Base-by-base conservation (phyloP, 768 basidiomycete species). In the Mycena epipterygia region DNA sequence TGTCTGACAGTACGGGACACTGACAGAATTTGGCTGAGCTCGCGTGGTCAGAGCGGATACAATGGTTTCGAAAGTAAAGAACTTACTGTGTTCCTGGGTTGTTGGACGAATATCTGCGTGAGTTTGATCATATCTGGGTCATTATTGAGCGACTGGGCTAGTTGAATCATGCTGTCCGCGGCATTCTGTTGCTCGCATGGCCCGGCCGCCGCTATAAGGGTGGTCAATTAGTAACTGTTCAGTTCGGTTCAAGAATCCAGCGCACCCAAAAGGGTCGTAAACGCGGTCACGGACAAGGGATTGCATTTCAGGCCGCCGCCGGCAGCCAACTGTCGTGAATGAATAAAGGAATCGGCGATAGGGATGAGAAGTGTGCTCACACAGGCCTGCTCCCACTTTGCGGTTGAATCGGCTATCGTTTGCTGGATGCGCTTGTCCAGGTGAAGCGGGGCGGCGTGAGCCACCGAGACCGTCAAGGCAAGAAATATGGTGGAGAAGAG, bases 241-340 rank as follows among this genome's bases (percentile, higher is more conserved):
- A n/a, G n/a, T n/a, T n/a, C n/a, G n/a, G n/a, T n/a, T n/a, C n/a
- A n/a, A n/a, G n/a, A n/a, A n/a, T n/a, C n/a, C n/a, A n/a, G n/a
- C n/a, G n/a, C n/a, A n/a, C n/a, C n/a, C n/a, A n/a, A 87, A 48
- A 93, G 87, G 16, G 89, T 89, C 42, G 74, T 73, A 74, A 91
- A 90, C 0, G 90, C 86, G 1, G 81, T 82, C 29, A 91, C 83
- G 4, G 90, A 86, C 46, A 88, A 75, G 7, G 86, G 80, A 76
- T 90, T 91, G 78, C 91, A 92, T 72, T 86, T 78, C n/a, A 80
- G 60, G 19, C 73, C 89, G 48, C 91, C 91, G 44, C 87, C 88
- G 8, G 90, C 91, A 16, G 84, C 80, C 42, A 80, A 58, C 90
- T 91, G 75, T 55, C 55, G 33, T 58, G 42, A 16, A 41, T 53